Evolutionary conservation across 495 filamentous ascomycete genomes (phyloP).

Genomic region (Neurospora intermedia): DNA sequence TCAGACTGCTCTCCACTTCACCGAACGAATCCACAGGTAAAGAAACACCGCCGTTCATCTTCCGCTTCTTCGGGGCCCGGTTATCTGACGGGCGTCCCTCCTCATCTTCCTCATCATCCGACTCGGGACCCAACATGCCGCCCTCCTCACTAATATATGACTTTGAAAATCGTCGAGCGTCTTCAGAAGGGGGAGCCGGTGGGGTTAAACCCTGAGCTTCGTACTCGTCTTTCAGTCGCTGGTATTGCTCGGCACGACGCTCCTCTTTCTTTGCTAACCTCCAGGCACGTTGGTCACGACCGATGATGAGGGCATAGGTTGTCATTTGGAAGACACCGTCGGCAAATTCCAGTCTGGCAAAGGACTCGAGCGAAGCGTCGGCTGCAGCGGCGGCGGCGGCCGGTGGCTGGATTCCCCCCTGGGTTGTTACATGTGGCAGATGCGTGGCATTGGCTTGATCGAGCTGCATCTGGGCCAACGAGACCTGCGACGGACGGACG

Average conservation of each 20-base stretch:
- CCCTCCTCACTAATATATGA: conserved; percentile 44
- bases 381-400: conserved; percentile 12
- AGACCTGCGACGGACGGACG: conserved; percentile 22
- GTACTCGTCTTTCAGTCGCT: conserved; percentile 26
- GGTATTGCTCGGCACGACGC: conserved; percentile 27
- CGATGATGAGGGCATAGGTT: conserved; percentile 40
- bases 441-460: conserved; percentile 1
- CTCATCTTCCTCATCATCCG: conserved; percentile 31
- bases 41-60: conserved; percentile 10
- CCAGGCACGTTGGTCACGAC: conserved; percentile 36
- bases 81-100: background rate
- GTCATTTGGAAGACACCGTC: conserved; percentile 44
- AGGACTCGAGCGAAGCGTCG: conserved; percentile 35
- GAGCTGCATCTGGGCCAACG: conserved; percentile 11
- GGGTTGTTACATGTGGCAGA: background rate
- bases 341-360: conserved; percentile 40
- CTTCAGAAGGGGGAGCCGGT: conserved; percentile 25
- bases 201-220: conserved; percentile 28
- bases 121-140: conserved; percentile 41
- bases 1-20: conserved; percentile 7
- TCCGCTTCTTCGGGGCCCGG: conserved; percentile 30
- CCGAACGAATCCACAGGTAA: background rate
- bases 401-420: conserved; percentile 8
- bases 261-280: conserved; percentile 33
- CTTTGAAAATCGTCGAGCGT: conserved; percentile 38